Percentiles rank a stretch among this genome's conserved stretches.
phyloP scores from a whole-genome alignment of 345 rosid species.

The Acer yangbiense region DNA sequence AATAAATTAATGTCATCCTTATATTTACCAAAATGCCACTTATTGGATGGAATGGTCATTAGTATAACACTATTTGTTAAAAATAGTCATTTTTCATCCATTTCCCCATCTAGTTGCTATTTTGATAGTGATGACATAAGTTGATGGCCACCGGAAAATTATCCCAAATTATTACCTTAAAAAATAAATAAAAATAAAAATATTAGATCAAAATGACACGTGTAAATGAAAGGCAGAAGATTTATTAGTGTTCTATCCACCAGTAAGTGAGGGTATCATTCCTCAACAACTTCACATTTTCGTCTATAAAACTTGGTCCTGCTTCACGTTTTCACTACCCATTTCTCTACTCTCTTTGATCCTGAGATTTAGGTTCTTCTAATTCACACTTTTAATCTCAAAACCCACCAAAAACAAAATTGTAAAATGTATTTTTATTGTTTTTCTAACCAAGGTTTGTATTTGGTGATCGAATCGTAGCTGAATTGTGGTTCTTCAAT shows the following conservation, averaged over 20 bases:
- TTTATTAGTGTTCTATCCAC: background rate
- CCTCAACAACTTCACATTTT: background rate
- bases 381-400: background rate
- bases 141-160: too few species aligned
- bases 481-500: conserved; percentile 3
- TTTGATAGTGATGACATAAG: too few species aligned
- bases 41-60: too few species aligned
- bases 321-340: background rate
- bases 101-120: too few species aligned
- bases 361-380: conserved; percentile 2
- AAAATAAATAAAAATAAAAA: too few species aligned
- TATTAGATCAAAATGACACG: background rate
- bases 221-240: background rate
- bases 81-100: too few species aligned
- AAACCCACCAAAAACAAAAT: background rate
- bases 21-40: too few species aligned
- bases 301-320: background rate
- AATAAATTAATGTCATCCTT: too few species aligned
- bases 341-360: background rate
- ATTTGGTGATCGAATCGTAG: background rate
- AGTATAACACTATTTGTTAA: too few species aligned
- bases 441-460: background rate
- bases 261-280: background rate
- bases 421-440: background rate
- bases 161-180: too few species aligned